Percentiles rank a stretch among this genome's conserved stretches.
These are phyloP conservation scores for Aspergillus sp. DNA, from an alignment of 2,329 filamentous ascomycete genomes.

Conservation along the genomic window DNA sequence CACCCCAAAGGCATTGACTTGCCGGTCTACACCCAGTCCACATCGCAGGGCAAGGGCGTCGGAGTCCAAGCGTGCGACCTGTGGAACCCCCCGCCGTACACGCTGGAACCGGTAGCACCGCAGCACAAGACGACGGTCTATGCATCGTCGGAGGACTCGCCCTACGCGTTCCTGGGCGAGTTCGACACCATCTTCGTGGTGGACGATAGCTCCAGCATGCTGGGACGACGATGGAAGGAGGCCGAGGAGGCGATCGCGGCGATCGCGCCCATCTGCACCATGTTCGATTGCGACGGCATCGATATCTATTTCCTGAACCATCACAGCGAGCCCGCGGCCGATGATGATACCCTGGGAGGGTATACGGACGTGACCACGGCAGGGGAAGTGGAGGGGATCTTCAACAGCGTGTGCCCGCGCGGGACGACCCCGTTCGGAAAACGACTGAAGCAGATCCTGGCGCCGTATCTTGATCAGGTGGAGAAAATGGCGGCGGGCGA, in stretches of 20 bases:
- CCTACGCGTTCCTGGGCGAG: constrained; percentile 62
- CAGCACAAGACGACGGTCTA: constrained; percentile 25
- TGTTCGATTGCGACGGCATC: constrained; percentile 72
- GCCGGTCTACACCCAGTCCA: too few species aligned
- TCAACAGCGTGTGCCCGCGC: constrained; percentile 54
- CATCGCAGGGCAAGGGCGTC: neutral
- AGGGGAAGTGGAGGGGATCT: constrained; percentile 56
- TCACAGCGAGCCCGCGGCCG: constrained; percentile 26
- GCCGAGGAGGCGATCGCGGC: constrained; percentile 58
- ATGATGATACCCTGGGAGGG: constrained; percentile 37
- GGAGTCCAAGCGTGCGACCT: constrained; percentile 1
- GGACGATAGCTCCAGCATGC: constrained; percentile 87
- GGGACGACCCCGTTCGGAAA: constrained; percentile 66
- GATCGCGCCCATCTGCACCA: constrained; percentile 74
- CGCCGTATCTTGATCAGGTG: constrained; percentile 57
- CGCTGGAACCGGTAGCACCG: constrained; percentile 2
- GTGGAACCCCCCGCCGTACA: constrained; percentile 14
- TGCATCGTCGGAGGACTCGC: constrained; percentile 43
- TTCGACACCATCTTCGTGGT: constrained; percentile 90
- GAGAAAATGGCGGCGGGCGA: constrained; percentile 32
- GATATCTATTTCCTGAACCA: constrained; percentile 89
- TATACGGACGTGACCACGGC: constrained; percentile 57
- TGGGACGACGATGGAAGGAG: constrained; percentile 65
- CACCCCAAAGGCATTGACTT: too few species aligned
- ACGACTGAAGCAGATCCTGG: constrained; percentile 61